Evolutionary conservation across 2,329 filamentous ascomycete genomes (phyloP).

Genomic region (Fusarium sp.): DNA sequence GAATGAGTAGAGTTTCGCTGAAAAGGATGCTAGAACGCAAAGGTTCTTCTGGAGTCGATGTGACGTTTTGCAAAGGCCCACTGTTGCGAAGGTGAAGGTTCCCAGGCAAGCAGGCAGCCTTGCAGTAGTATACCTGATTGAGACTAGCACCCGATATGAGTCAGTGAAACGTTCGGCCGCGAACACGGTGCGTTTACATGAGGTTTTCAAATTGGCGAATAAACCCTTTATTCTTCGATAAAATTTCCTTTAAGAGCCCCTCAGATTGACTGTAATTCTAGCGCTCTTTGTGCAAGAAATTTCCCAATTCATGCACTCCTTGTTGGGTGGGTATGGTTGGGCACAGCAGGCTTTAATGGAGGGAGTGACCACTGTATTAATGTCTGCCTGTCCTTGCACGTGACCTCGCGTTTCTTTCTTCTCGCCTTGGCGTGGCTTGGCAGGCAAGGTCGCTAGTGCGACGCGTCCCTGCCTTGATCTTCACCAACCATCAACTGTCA

Average conservation of each 20-base stretch:
- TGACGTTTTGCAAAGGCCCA: conserved; percentile 45
- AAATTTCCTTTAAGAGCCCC: not conserved
- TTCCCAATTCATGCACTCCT: not conserved
- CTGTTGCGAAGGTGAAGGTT: conserved; percentile 22
- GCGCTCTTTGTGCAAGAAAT: not conserved
- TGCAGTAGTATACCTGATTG: conserved; percentile 8
- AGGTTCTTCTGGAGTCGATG: conserved; percentile 31
- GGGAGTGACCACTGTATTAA: not conserved
- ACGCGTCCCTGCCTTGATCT: conserved; percentile 22
- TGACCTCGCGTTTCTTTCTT: conserved; percentile 44
- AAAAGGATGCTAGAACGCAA: conserved; percentile 28
- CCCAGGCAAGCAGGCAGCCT: conserved; percentile 34
- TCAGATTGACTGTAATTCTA: not conserved
- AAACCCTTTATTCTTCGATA: not conserved
- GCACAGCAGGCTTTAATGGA: not conserved
- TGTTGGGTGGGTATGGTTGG: conserved; percentile 6
- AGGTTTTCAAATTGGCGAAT: conserved; percentile 23
- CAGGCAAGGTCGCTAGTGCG: not conserved
- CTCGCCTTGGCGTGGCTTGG: conserved; percentile 7
- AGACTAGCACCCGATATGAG: conserved; percentile 22
- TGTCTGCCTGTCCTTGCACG: conserved; percentile 4
- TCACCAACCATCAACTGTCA: not conserved
- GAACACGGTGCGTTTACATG: conserved; percentile 12
- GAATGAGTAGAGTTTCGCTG: not conserved
- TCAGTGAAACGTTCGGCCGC: not conserved